Base-by-base conservation (phyloP, 2,329 filamentous ascomycete species). In the Talaromyces funiculosus region DNA sequence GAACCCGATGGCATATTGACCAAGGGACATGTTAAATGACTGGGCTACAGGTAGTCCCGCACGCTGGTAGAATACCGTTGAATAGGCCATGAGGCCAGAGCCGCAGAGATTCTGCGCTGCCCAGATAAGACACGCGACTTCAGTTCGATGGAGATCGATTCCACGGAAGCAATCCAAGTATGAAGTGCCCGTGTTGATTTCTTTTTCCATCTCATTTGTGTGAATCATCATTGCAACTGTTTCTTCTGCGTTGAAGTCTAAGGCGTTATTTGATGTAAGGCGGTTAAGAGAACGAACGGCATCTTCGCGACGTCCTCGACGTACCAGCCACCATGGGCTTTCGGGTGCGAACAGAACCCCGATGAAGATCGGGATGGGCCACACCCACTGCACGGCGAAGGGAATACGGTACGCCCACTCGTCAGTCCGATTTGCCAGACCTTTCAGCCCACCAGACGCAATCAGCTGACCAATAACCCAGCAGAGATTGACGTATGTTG, bases 141-240 rank as follows among this genome's bases (percentile, higher is more conserved):
- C 90, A 1, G 91, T 96, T 22, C 91, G 85, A 61, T 91, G 87
- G 53, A 87, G 79, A 70, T 96, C 87, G 14, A 84, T 82, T 8
- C 91, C 90, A 71, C 82, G 86, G 82, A 96, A 95, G 77, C 90
- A 96, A 73, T 96, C 91, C 66, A 84, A 74, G 73, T 94, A 96
- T 55, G 81, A 86, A 5, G 89, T 85, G 29, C 90, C 90, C 7
- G 78, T 77, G 3, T 89, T 91, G 59, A 91, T 88, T 74, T 85
- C 79, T 69, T 89, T 83, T 72, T 96, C 92, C n/a, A 95, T 78
- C 0, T 88, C 88, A 0, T 89, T 92, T 0, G 91, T 96, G 70
- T 94, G 90, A 1, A 91, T 85, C 89, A 96, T 96, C 90, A 96
- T 94, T 67, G 89, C 87, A 54, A 96, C 81, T 0, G 90, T 94